These are phyloP conservation scores for Yamadazyma kanchanaburiensis DNA, from an alignment of 1,139 yeast species.

Conservation along the genomic window DNA sequence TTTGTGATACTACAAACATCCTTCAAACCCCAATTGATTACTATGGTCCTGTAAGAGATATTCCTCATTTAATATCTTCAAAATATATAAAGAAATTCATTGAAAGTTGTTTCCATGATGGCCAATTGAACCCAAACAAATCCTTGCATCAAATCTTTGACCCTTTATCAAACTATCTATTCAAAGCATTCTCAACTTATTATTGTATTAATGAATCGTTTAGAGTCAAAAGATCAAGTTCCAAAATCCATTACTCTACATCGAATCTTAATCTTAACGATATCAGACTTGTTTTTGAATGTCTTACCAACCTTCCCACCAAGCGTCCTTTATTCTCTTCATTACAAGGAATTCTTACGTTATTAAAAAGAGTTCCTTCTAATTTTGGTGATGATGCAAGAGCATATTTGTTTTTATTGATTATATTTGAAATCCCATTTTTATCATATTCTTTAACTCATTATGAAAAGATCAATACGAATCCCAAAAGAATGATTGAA, in stretches of 20 bases:
- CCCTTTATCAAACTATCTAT: constrained; percentile 47
- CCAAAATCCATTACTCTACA: constrained; percentile 30
- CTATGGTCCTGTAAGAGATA: constrained; percentile 2
- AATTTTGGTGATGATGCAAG: constrained; percentile 30
- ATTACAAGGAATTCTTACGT: constrained; percentile 44
- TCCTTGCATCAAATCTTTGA: constrained; percentile 41
- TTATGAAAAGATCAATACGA: constrained; percentile 13
- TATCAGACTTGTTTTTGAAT: constrained; percentile 36
- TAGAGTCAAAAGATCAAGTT: constrained; percentile 20
- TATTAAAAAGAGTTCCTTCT: constrained; percentile 44
- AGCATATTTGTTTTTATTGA: constrained; percentile 51
- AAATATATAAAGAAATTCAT: constrained; percentile 24
- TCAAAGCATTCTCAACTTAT: constrained; percentile 37
- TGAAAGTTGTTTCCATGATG: constrained; percentile 24
- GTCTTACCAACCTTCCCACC: constrained; percentile 52
- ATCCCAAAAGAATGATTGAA: constrained; percentile 29
- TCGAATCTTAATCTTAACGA: constrained; percentile 48
- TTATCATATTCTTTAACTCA: constrained; percentile 43
- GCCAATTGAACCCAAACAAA: constrained; percentile 8
- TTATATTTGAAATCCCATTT: constrained; percentile 62
- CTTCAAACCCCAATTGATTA: constrained; percentile 12
- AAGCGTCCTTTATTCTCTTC: constrained; percentile 55
- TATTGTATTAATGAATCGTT: constrained; percentile 50
- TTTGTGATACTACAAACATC: constrained; percentile 51
- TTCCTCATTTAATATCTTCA: constrained; percentile 23